phyloP scores from a whole-genome alignment of 169 alveolate species.

The Plasmodium billcollinsi region DNA sequence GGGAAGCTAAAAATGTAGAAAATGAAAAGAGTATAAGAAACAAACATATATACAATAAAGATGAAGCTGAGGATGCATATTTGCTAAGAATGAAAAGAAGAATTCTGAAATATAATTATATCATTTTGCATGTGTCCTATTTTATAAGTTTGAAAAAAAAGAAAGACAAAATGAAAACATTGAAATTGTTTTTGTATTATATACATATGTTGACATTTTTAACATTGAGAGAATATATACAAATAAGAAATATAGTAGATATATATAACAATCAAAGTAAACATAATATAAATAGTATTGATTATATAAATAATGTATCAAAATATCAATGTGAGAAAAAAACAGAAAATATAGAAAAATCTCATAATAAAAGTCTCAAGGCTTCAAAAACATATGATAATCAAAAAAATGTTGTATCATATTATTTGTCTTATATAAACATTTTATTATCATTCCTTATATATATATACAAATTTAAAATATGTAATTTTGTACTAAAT shows the following conservation, averaged over 20 bases:
- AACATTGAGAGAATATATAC: conserved; percentile 24
- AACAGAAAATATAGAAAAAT: no score
- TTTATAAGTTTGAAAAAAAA: conserved; percentile 37
- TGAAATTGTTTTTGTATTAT: conserved; percentile 11
- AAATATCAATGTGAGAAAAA: no score
- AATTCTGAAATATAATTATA: conserved; percentile 15
- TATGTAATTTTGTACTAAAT: conserved; percentile 13
- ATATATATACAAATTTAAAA: conserved; percentile 30
- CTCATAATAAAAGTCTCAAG: no score
- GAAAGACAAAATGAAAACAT: background rate
- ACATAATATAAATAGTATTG: no score
- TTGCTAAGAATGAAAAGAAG: conserved; percentile 1
- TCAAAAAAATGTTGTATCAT: background rate
- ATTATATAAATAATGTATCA: no score
- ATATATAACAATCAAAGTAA: no score
- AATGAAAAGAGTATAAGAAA: background rate
- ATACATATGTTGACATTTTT: conserved; percentile 50
- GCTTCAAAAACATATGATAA: background rate
- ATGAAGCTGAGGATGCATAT: background rate
- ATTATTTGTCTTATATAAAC: conserved; percentile 14
- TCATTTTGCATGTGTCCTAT: conserved; percentile 48
- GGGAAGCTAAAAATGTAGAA: background rate
- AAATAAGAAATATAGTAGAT: no score
- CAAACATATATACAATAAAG: background rate
- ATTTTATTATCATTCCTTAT: conserved; percentile 36